A percentile compares a stretch with the other conserved stretches of the same genome.
These are phyloP conservation scores for Tuber magnatum DNA, from an alignment of 495 filamentous ascomycete genomes.

Conservation along the genomic window DNA sequence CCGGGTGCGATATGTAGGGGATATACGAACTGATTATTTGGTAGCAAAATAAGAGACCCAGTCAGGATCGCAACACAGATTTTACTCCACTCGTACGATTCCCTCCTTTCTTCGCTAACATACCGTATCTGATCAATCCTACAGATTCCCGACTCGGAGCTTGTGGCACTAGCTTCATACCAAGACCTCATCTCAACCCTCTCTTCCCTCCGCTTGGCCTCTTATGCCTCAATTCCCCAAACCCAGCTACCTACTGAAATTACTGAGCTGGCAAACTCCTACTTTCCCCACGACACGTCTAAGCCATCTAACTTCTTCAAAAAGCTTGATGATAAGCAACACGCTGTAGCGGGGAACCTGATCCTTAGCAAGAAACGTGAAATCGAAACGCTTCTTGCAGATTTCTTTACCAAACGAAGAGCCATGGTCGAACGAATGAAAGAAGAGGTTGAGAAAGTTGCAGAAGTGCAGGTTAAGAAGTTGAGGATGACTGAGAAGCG, in stretches of 20 bases:
- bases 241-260: constrained; percentile 27
- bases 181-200: constrained; percentile 18
- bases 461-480: constrained; percentile 29
- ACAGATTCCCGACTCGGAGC: constrained; percentile 23
- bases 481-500: constrained; percentile 29
- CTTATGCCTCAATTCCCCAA: constrained; percentile 19
- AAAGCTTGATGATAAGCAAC: constrained; percentile 27
- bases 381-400: constrained; percentile 82
- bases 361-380: constrained; percentile 49
- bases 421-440: constrained; percentile 62
- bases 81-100: not conserved
- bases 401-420: constrained; percentile 42
- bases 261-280: constrained; percentile 26
- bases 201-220: constrained; percentile 6
- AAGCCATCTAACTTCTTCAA: constrained; percentile 36
- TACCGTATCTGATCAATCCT: not conserved
- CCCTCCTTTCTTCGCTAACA: not conserved
- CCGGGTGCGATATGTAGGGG: not conserved
- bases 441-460: constrained; percentile 48
- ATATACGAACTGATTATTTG: not conserved
- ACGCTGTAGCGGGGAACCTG: constrained; percentile 31
- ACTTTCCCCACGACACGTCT: constrained; percentile 29
- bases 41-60: not conserved
- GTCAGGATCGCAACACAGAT: not conserved
- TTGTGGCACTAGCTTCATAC: constrained; percentile 27